A percentile compares a stretch with the other conserved stretches of the same genome.
These are phyloP conservation scores for Phytopythium helicoides DNA, from an alignment of 352 stramenopile species.

Conservation along the genomic window DNA sequence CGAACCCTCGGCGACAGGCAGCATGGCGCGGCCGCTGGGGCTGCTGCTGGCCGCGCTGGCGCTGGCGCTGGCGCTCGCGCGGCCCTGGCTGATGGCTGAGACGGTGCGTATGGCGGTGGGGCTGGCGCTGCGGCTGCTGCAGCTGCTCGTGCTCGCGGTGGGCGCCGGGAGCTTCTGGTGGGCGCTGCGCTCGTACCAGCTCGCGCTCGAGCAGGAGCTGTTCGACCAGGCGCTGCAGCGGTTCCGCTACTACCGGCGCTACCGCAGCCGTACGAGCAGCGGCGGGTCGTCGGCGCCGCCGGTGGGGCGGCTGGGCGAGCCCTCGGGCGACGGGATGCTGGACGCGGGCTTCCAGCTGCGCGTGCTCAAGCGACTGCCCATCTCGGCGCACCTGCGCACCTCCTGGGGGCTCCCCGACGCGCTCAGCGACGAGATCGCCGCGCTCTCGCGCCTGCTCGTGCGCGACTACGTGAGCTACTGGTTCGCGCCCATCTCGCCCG, in stretches of 20 bases:
- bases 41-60: constrained; percentile 6
- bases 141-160: constrained; percentile 41
- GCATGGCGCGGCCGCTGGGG: constrained; percentile 6
- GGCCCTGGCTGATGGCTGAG: constrained; percentile 14
- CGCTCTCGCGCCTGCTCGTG: constrained; percentile 41
- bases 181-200: constrained; percentile 57
- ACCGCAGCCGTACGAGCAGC: constrained; percentile 28
- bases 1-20: too few relatives aligned
- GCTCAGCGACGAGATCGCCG: constrained; percentile 64
- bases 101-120: constrained; percentile 14
- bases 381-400: constrained; percentile 60
- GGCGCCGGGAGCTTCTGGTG: constrained; percentile 61
- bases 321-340: constrained; percentile 16
- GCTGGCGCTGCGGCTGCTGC: constrained; percentile 26
- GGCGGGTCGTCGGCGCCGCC: not conserved
- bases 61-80: constrained; percentile 23
- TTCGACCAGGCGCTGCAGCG: constrained; percentile 45
- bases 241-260: constrained; percentile 52
- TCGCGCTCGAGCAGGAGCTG: constrained; percentile 61
- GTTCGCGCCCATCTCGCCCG: constrained; percentile 56
- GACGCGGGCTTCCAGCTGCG: constrained; percentile 53
- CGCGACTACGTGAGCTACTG: constrained; percentile 67
- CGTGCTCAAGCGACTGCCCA: constrained; percentile 54
- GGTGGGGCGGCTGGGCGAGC: too few relatives aligned
- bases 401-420: constrained; percentile 47